phyloP scores from a whole-genome alignment of 2,329 filamentous ascomycete species.

The Didymella sp. region DNA sequence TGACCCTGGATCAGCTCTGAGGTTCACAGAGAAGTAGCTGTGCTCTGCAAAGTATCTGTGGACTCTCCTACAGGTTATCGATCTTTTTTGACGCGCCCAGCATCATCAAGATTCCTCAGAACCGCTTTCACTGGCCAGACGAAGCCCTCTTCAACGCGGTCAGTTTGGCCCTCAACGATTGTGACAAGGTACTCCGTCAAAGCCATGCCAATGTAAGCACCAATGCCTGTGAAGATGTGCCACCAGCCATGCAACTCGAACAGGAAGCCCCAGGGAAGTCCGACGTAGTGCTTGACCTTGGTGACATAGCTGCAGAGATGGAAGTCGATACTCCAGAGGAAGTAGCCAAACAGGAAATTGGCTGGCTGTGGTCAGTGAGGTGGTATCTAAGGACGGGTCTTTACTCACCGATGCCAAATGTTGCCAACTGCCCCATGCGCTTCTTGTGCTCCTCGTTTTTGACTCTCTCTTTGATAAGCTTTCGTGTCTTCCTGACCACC shows the following conservation, averaged over 20 bases:
- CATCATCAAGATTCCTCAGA: conserved; percentile 38
- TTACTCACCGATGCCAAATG: conserved; percentile 38
- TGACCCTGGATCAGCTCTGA: too few relatives aligned
- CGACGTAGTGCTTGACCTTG: conserved; percentile 53
- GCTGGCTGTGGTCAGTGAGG: conserved; percentile 28
- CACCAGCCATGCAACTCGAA: conserved; percentile 70
- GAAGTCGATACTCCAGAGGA: conserved; percentile 65
- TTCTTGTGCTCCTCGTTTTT: conserved; percentile 31
- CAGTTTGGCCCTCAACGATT: conserved; percentile 36
- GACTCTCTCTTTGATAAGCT: conserved; percentile 38
- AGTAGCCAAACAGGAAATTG: conserved; percentile 58
- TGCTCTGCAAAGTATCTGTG: not conserved
- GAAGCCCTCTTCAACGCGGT: conserved; percentile 42
- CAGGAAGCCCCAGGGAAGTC: conserved; percentile 63
- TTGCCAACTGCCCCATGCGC: conserved; percentile 36
- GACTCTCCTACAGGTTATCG: not conserved
- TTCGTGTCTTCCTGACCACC: conserved; percentile 42
- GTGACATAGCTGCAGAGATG: conserved; percentile 61
- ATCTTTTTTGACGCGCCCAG: conserved; percentile 15
- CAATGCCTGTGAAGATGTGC: conserved; percentile 66
- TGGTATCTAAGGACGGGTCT: not conserved
- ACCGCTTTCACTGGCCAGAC: conserved; percentile 47
- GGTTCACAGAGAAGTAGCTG: not conserved
- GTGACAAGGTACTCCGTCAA: conserved; percentile 49
- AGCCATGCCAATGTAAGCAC: conserved; percentile 55